Evolutionary conservation across 768 basidiomycete genomes (phyloP).

Genomic region (Amanita exitialis): DNA sequence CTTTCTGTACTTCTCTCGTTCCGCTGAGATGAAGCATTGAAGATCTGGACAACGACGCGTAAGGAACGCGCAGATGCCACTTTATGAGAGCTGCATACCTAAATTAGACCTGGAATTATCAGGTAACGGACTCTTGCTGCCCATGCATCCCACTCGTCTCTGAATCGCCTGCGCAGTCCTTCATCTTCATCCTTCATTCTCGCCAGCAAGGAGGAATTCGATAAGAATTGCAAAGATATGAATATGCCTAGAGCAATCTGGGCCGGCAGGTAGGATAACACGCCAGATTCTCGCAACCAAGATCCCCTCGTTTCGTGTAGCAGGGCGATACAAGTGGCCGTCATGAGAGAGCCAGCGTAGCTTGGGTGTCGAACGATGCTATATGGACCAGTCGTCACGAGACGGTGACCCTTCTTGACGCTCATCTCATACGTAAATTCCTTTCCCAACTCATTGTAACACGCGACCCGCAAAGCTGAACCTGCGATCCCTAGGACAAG

Average conservation of each 20-base stretch:
- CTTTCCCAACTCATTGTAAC: background rate
- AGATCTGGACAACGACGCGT: too few relatives aligned
- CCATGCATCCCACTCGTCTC: background rate
- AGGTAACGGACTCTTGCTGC: background rate
- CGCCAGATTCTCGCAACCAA: too few relatives aligned
- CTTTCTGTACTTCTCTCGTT: too few relatives aligned
- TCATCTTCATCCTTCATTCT: background rate
- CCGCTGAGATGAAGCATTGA: too few relatives aligned
- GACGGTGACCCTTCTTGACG: too few relatives aligned
- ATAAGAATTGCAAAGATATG: too few relatives aligned
- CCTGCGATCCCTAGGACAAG: background rate
- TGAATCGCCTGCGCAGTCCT: background rate
- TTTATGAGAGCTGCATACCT: background rate
- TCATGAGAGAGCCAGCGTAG: background rate
- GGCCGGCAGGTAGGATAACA: too few relatives aligned
- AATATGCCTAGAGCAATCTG: too few relatives aligned
- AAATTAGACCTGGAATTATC: background rate
- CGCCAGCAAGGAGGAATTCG: background rate
- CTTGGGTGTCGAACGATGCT: background rate
- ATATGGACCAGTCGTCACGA: slow-evolving; percentile 1
- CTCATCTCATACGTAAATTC: background rate
- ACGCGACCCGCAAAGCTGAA: background rate
- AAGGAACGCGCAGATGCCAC: too few relatives aligned
- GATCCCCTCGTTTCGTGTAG: too few relatives aligned
- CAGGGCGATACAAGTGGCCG: too few relatives aligned